Conservation (phyloP, 257 asterid species). For the Petunia secreta region DNA sequence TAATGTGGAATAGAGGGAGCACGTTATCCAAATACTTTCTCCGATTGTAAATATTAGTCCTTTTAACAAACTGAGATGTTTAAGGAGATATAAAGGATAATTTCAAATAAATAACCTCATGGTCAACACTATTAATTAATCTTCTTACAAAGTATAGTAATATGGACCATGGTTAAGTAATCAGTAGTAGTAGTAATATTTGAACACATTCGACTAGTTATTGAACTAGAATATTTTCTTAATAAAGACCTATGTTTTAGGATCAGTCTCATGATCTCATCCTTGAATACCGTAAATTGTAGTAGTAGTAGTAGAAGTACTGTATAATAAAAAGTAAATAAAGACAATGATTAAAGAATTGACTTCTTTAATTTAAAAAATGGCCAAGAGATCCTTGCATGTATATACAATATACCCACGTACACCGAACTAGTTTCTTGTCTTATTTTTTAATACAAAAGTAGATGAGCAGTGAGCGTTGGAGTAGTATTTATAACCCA, state of each 20-base stretch:
- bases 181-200: no score
- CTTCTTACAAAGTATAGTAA: no score
- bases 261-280: not conserved
- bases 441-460: not conserved
- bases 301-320: not conserved
- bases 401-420: not conserved
- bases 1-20: no score
- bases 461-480: conserved; percentile 18
- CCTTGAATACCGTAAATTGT: no score
- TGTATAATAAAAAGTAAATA: not conserved
- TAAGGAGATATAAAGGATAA: no score
- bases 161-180: no score
- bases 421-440: not conserved
- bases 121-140: no score
- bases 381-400: conserved; percentile 19
- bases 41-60: no score
- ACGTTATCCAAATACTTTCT: no score
- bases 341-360: not conserved
- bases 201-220: no score
- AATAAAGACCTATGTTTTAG: not conserved
- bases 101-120: no score
- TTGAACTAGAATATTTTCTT: not conserved
- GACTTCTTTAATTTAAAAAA: not conserved
- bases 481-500: not conserved
- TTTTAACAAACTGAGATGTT: no score